Base-by-base conservation (phyloP, 306 rosid genomes). In the Vigna reflexopilosa region DNA sequence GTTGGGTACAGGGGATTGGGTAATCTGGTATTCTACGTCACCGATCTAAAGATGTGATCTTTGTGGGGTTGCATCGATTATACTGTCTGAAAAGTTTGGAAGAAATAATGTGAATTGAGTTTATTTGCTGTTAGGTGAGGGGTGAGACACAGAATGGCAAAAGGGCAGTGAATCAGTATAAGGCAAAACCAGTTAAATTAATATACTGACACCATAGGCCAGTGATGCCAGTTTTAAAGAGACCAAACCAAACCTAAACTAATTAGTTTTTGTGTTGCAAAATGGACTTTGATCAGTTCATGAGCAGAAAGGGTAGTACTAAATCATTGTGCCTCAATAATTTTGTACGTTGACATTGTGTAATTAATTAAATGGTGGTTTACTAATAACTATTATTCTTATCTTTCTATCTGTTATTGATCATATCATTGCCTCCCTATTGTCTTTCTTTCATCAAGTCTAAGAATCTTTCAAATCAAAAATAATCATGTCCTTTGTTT, bases 381-480 rank as follows among this genome's bases (percentile, higher is more conserved):
- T 62, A 67, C 50, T 57, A 7, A 40, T 40, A 40, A 8, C 2
- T 9, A 42, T 42, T 9, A 2, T 73, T 77, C 73, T 77, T 77
- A 38, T 72, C 51, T 51, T 57, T 71, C 17, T 14, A 17, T 48
- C 3, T 68, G 70, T 77, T 69, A 57, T 48, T 67, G 22, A 48
- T 22, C 38, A 34, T 16, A 58, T 67, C 47, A 63, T 68, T 81
- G 51, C 40, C 5, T 66, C 55, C 28, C 14, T 30, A 16, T 38
- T 78, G 51, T 68, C 77, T 61, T 68, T 54, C 75, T 79, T 82
- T 85, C 80, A 82, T 66, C 72, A 51, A 70, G 26, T 62, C 47
- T 56, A 52, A 55, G 80, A 67, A 84, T 83, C 85, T 84, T 83
- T 84, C 84, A 80, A 75, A 82, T 85, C 82, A 76, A 52, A 66